Evolutionary conservation across 495 filamentous ascomycete genomes (phyloP).

Genomic region (Evernia prunastri): DNA sequence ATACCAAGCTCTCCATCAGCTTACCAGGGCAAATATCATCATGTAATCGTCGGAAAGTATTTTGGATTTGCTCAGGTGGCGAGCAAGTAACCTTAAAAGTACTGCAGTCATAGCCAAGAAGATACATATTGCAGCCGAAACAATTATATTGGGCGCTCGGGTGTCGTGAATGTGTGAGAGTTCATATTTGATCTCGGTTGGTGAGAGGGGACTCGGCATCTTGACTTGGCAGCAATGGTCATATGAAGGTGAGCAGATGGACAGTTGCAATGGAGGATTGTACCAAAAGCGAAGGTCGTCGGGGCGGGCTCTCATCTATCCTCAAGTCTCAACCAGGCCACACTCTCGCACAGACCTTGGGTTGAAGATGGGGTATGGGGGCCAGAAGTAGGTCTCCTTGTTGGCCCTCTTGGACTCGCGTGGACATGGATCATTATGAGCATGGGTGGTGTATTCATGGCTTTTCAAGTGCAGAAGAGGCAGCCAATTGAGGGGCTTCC

Average conservation of each 20-base stretch:
- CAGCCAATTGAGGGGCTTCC: not conserved
- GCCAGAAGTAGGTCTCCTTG: too few relatives aligned
- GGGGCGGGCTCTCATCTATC: not conserved
- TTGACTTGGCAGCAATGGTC: not conserved
- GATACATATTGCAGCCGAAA: conserved; percentile 4
- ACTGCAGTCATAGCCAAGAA: conserved; percentile 6
- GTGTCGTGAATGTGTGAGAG: conserved; percentile 5
- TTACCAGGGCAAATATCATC: conserved; percentile 9
- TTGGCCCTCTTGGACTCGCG: not conserved
- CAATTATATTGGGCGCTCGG: not conserved
- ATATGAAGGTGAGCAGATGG: not conserved
- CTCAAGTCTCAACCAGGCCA: not conserved
- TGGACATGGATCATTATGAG: not conserved
- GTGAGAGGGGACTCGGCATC: not conserved
- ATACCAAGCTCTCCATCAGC: not conserved
- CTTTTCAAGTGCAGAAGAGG: not conserved
- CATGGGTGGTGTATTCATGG: not conserved
- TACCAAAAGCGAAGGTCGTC: not conserved
- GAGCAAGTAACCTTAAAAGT: conserved; percentile 1
- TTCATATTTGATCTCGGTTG: conserved; percentile 12
- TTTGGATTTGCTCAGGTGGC: conserved; percentile 1
- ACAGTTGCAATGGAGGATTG: not conserved
- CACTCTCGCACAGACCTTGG: not conserved
- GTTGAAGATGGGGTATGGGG: too few relatives aligned
- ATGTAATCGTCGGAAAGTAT: conserved; percentile 14